Percentiles rank a stretch among this genome's conserved stretches.
These are phyloP conservation scores for Zarea fungicola DNA, from an alignment of 2,329 filamentous ascomycete genomes.

Conservation along the genomic window DNA sequence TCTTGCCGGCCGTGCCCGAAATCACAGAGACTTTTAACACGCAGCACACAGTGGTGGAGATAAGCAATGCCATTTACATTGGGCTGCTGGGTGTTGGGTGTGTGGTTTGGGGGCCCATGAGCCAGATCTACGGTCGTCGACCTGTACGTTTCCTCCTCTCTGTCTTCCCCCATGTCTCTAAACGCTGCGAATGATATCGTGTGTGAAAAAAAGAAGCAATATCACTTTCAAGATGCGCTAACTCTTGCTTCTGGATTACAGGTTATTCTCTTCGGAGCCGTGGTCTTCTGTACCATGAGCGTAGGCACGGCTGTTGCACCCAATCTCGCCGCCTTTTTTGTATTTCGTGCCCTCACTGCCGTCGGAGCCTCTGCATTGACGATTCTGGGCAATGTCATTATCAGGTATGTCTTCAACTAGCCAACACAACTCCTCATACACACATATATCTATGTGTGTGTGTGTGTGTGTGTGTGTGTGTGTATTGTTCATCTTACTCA, in stretches of 20 bases:
- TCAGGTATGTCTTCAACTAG: slow-evolving; percentile 55
- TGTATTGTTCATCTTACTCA: slow-evolving; percentile 14
- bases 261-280: slow-evolving; percentile 48
- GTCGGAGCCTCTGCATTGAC: slow-evolving; percentile 72
- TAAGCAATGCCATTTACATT: slow-evolving; percentile 72
- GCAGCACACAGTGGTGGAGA: slow-evolving; percentile 63
- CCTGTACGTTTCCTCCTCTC: slow-evolving; percentile 47
- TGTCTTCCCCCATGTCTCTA: too few species aligned
- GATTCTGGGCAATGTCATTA: slow-evolving; percentile 63
- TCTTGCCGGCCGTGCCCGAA: slow-evolving; percentile 69
- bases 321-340: slow-evolving; percentile 64
- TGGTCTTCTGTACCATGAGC: slow-evolving; percentile 63
- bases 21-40: slow-evolving; percentile 61
- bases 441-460: too few species aligned
- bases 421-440: too few species aligned
- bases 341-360: slow-evolving; percentile 69
- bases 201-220: too few species aligned
- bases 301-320: slow-evolving; percentile 68
- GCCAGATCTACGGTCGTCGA: slow-evolving; percentile 57
- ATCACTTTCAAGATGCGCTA: too few species aligned
- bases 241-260: slow-evolving; percentile 6
- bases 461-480: too few species aligned
- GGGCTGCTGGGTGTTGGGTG: slow-evolving; percentile 67
- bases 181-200: too few species aligned
- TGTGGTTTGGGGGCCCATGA: slow-evolving; percentile 67